Conservation (phyloP, 2,329 filamentous ascomycete species). For the Diaporthe nobilis region DNA sequence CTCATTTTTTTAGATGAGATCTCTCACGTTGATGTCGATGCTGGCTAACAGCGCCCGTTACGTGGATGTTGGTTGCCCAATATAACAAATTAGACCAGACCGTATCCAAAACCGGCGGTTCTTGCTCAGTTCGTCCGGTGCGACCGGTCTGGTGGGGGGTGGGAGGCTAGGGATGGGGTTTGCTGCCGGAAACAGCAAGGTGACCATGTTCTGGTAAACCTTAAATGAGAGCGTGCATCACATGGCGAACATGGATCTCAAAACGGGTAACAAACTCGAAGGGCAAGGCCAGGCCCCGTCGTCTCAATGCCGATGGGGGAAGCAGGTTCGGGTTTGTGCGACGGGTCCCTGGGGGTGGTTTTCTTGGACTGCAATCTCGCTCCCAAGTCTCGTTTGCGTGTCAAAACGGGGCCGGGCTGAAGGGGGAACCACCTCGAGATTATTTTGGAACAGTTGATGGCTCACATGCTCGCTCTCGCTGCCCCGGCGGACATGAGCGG, state of each 20-base stretch:
- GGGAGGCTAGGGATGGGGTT: conserved; percentile 21
- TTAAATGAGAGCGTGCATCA: conserved; percentile 26
- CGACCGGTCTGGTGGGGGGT: conserved; percentile 12
- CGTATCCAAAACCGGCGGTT: not conserved
- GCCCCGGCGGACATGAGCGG: conserved; percentile 12
- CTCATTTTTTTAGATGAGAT: not conserved
- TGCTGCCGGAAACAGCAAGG: conserved; percentile 1
- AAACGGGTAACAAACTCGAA: conserved; percentile 25
- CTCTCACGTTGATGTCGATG: conserved; percentile 8
- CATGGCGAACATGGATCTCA: conserved; percentile 33
- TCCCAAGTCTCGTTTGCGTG: conserved; percentile 18
- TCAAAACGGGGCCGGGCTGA: conserved; percentile 9
- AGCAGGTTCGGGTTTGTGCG: not conserved
- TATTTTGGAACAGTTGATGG: not conserved
- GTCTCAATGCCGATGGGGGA: conserved; percentile 9
- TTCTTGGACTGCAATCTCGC: conserved; percentile 26
- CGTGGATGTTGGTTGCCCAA: not conserved
- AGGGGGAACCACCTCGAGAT: not conserved
- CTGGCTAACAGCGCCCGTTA: conserved; percentile 18
- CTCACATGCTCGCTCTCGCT: not conserved
- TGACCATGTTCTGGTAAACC: not conserved
- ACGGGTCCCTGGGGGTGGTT: not conserved
- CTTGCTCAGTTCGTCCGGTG: conserved; percentile 17
- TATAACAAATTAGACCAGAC: not conserved
- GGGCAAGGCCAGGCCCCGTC: not conserved